Evolutionary conservation across 176 grass and related monocot genomes (phyloP).

Genomic region (Triticum turgidum): DNA sequence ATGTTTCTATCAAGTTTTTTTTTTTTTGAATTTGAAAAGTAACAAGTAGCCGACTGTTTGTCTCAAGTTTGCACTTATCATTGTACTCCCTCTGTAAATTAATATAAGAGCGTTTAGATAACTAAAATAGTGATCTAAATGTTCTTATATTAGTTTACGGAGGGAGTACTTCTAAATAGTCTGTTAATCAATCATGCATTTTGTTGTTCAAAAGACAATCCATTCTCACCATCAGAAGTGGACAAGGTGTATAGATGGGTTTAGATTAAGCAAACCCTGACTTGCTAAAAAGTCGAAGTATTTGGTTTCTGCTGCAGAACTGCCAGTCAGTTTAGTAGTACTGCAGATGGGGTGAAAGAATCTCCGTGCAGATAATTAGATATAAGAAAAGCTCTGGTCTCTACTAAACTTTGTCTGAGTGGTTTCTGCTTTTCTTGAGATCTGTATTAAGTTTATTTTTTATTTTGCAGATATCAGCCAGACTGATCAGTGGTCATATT

Average conservation of each 20-base stretch:
- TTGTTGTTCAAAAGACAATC: slow-evolving; percentile 4
- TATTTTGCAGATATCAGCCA: slow-evolving; percentile 36
- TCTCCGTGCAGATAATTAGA: not conserved
- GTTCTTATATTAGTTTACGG: no score
- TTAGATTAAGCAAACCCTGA: not conserved
- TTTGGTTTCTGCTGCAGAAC: not conserved
- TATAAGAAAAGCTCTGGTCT: slow-evolving; percentile 14
- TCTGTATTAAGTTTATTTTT: slow-evolving; percentile 19
- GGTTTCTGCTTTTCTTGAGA: slow-evolving; percentile 16
- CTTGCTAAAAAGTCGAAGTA: not conserved
- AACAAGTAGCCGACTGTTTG: not conserved
- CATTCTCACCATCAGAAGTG: not conserved
- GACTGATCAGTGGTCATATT: slow-evolving; percentile 16
- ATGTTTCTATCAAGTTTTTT: slow-evolving; percentile 36
- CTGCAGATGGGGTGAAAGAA: slow-evolving; percentile 3
- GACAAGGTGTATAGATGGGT: not conserved
- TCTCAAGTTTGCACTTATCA: not conserved
- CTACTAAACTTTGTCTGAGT: not conserved
- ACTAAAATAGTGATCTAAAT: no score
- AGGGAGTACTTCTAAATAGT: not conserved
- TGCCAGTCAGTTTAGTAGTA: slow-evolving; percentile 2
- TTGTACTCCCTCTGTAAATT: not conserved
- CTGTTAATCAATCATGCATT: not conserved
- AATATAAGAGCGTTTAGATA: no score
- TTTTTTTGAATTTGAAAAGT: not conserved